Conservation (phyloP, 129 eudicot species). For the Deinandra increscens region DNA sequence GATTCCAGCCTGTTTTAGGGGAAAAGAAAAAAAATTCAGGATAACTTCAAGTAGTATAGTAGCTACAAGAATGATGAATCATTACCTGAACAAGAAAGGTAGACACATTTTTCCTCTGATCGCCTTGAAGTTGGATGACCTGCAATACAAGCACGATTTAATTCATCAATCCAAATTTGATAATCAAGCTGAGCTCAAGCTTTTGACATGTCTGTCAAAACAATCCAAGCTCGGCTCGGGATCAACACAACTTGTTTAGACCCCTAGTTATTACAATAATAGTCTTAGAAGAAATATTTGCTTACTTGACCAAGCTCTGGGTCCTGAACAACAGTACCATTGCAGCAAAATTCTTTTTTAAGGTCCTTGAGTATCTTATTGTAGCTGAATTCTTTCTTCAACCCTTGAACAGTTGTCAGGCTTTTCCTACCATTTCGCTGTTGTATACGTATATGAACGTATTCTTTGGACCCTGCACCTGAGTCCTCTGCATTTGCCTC, state of each 20-base stretch:
- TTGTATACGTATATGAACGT: slow-evolving; percentile 42
- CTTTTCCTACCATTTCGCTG: slow-evolving; percentile 41
- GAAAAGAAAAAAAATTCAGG: background rate
- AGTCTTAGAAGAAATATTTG: background rate
- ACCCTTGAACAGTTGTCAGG: slow-evolving; percentile 43
- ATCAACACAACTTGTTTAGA: background rate
- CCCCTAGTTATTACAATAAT: background rate
- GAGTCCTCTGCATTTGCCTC: slow-evolving; percentile 45
- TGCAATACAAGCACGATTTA: slow-evolving; percentile 4
- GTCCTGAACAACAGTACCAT: slow-evolving; percentile 44
- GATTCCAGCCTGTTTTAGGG: slow-evolving; percentile 52
- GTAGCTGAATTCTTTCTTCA: slow-evolving; percentile 36
- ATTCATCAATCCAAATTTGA: background rate
- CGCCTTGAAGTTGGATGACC: slow-evolving; percentile 46
- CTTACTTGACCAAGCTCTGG: slow-evolving; percentile 41
- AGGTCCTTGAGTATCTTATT: slow-evolving; percentile 38
- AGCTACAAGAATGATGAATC: background rate
- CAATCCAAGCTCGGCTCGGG: background rate
- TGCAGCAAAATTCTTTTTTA: slow-evolving; percentile 38
- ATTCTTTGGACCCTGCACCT: slow-evolving; percentile 39
- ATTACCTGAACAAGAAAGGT: slow-evolving; percentile 41
- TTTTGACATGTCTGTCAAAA: background rate
- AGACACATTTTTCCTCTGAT: slow-evolving; percentile 41
- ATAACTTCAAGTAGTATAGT: background rate
- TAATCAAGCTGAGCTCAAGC: background rate